Evolutionary conservation across 78 protist genomes (phyloP).

Genomic region (Dictyostelium capitatum): DNA sequence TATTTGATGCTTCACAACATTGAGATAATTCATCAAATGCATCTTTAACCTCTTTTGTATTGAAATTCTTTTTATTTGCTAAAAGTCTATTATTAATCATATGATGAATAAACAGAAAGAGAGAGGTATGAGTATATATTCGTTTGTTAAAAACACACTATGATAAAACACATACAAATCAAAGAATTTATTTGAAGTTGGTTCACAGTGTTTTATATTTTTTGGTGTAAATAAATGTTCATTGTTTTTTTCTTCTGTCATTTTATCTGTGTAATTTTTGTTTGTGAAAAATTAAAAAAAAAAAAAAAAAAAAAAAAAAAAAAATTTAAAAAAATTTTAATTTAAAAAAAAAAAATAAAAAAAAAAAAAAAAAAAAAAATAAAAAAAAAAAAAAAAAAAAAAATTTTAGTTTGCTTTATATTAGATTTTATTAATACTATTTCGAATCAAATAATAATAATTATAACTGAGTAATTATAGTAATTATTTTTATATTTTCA

Average conservation of each 20-base stretch:
- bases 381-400: not conserved
- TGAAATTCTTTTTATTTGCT: not conserved
- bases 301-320: no score
- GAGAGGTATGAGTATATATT: no score
- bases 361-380: not conserved
- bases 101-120: not conserved
- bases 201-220: slow-evolving; percentile 68
- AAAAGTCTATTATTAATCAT: not conserved
- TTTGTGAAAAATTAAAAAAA: no score
- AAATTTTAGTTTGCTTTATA: no score
- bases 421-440: no score
- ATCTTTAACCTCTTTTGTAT: slow-evolving; percentile 24
- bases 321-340: no score
- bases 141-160: no score
- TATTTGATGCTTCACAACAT: slow-evolving; percentile 39
- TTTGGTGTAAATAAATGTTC: slow-evolving; percentile 25
- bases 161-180: slow-evolving; percentile 6
- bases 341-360: slow-evolving; percentile 6
- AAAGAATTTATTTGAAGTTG: slow-evolving; percentile 46
- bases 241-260: slow-evolving; percentile 24
- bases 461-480: no score
- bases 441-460: no score
- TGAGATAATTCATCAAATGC: slow-evolving; percentile 22
- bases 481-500: no score
- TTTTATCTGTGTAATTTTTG: no score